A percentile compares a stretch with the other conserved stretches of the same genome.
Evolutionary conservation across 2,329 filamentous ascomycete species (phyloP).

Genomic region (Ophiostoma perfectum): DNA sequence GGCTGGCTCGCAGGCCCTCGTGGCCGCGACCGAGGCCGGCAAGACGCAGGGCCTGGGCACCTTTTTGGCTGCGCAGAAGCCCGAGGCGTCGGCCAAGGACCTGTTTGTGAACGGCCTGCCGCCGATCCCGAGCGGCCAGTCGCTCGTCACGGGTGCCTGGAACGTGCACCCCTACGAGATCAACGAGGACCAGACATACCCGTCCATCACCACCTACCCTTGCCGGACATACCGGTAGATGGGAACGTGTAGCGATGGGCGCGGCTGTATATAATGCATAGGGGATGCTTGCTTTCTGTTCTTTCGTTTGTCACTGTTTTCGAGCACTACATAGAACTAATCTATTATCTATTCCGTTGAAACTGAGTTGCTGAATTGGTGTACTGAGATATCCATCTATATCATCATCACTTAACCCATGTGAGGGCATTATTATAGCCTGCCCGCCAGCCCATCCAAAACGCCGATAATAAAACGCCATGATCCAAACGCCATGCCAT

Average conservation of each 20-base stretch:
- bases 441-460: too few species aligned
- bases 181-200: conserved; percentile 64
- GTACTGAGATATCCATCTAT: not conserved
- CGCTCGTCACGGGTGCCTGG: conserved; percentile 48
- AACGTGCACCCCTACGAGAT: conserved; percentile 65
- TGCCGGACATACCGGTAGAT: conserved; percentile 51
- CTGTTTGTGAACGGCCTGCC: conserved; percentile 74
- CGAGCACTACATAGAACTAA: not conserved
- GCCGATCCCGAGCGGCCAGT: conserved; percentile 73
- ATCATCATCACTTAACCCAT: too few species aligned
- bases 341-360: not conserved
- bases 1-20: conserved; percentile 57
- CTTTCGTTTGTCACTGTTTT: not conserved
- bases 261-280: conserved; percentile 21
- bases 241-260: not conserved
- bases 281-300: conserved; percentile 4
- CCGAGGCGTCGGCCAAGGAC: conserved; percentile 48
- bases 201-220: conserved; percentile 48
- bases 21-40: conserved; percentile 69
- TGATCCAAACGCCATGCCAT: too few species aligned
- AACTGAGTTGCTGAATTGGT: not conserved
- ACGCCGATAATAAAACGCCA: too few species aligned
- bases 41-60: conserved; percentile 65
- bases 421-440: too few species aligned
- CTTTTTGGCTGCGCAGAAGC: conserved; percentile 58